Percentiles rank a stretch among this genome's conserved stretches.
Conservation (phyloP, 108 stramenopile species). For the Nitzschia sp. region DNA sequence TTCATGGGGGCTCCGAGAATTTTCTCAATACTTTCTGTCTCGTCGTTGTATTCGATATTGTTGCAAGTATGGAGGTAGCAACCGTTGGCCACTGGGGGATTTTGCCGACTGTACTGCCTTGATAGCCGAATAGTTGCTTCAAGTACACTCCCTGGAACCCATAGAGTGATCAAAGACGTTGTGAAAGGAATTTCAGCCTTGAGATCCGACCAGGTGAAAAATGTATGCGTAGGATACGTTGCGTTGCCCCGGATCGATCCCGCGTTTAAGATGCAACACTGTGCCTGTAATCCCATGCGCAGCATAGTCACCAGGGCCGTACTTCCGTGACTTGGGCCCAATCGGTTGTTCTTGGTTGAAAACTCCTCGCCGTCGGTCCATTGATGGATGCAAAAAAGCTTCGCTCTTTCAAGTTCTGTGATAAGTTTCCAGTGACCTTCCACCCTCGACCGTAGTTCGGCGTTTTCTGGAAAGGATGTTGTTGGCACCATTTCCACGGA, state of each 20-base stretch:
- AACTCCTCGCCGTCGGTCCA: conserved; percentile 27
- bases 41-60: conserved; percentile 29
- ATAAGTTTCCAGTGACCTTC: conserved; percentile 29
- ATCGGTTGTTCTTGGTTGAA: conserved; percentile 39
- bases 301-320: conserved; percentile 25
- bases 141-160: conserved; percentile 43
- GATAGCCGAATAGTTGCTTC: conserved; percentile 39
- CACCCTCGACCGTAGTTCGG: conserved; percentile 10
- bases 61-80: conserved; percentile 41
- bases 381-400: conserved; percentile 25
- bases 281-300: conserved; percentile 36
- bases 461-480: conserved; percentile 24
- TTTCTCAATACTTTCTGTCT: conserved; percentile 11
- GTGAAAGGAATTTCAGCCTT: conserved; percentile 50
- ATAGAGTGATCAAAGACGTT: conserved; percentile 20
- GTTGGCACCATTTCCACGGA: conserved; percentile 27
- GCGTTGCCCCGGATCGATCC: conserved; percentile 44
- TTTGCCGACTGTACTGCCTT: neutral
- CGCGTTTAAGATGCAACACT: conserved; percentile 48
- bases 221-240: conserved; percentile 23
- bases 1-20: conserved; percentile 42
- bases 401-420: conserved; percentile 36
- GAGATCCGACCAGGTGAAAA: conserved; percentile 50
- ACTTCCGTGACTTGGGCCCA: conserved; percentile 30
- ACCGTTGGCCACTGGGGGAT: conserved; percentile 20